Conservation (phyloP, 2,329 filamentous ascomycete species). For the Mycosphaerella arachidis region DNA sequence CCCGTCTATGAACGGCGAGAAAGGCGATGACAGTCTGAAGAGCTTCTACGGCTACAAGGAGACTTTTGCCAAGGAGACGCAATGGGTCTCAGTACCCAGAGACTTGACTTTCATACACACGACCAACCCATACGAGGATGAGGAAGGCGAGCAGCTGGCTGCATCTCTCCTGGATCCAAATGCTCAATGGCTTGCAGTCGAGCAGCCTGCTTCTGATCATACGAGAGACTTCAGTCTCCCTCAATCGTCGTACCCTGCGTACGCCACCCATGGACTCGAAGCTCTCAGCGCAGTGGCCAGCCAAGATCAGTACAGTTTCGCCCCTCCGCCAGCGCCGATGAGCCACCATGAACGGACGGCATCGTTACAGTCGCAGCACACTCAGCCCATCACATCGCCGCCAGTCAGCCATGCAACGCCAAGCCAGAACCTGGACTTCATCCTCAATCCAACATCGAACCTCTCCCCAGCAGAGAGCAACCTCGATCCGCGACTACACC, state of each 20-base stretch:
- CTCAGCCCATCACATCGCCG: constrained; percentile 14
- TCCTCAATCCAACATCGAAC: constrained; percentile 46
- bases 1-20: constrained; percentile 59
- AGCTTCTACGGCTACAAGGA: constrained; percentile 64
- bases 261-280: constrained; percentile 49
- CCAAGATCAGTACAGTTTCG: constrained; percentile 37
- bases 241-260: constrained; percentile 22
- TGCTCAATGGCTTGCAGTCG: neutral
- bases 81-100: constrained; percentile 61
- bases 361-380: constrained; percentile 21
- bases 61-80: constrained; percentile 56
- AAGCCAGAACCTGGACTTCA: constrained; percentile 51
- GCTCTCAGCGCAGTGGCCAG: constrained; percentile 52
- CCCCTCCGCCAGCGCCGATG: constrained; percentile 26
- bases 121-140: constrained; percentile 57
- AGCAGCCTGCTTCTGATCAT: neutral
- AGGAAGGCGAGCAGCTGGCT: constrained; percentile 20
- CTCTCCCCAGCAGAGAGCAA: constrained; percentile 33
- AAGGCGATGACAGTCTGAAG: constrained; percentile 46
- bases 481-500: constrained; percentile 29
- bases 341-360: constrained; percentile 27
- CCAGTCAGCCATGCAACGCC: constrained; percentile 19
- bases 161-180: neutral
- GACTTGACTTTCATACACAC: constrained; percentile 60
- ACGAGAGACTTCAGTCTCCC: constrained; percentile 5